phyloP scores from a whole-genome alignment of 164 flowering plant species.

The Tinospora cordifolia region DNA sequence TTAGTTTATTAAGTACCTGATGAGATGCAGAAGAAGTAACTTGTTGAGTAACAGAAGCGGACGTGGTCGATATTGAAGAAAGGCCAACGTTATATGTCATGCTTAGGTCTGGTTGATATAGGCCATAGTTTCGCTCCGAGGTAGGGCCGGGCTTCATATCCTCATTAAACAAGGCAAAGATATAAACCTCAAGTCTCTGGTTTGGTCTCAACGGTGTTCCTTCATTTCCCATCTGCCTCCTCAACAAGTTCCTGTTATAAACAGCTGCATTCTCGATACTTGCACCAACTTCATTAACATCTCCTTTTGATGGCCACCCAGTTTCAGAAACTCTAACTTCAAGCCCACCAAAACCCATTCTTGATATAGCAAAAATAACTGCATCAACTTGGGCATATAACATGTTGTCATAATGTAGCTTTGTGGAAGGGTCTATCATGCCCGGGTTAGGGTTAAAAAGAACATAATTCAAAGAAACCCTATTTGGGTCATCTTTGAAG shows the following conservation, averaged over 20 bases:
- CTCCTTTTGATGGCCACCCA: conserved; percentile 97
- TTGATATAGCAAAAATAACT: conserved; percentile 52
- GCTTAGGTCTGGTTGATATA: conserved; percentile 76
- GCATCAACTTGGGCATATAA: conserved; percentile 89
- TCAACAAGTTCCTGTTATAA: conserved; percentile 65
- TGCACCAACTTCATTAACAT: conserved; percentile 67
- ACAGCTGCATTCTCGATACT: conserved; percentile 54
- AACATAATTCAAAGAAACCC: conserved; percentile 57
- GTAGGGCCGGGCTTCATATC: conserved; percentile 85
- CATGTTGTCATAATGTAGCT: conserved; percentile 82
- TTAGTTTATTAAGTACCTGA: background rate
- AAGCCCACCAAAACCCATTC: conserved; percentile 54
- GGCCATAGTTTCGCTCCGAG: conserved; percentile 88
- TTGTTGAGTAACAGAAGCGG: conserved; percentile 46
- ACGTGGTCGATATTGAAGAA: conserved; percentile 27
- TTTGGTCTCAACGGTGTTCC: conserved; percentile 85
- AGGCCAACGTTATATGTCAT: conserved; percentile 83
- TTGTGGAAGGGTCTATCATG: conserved; percentile 70
- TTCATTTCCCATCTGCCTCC: conserved; percentile 54
- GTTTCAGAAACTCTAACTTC: conserved; percentile 86
- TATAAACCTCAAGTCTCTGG: conserved; percentile 55
- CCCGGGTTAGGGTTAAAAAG: conserved; percentile 62
- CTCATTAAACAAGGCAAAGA: conserved; percentile 88
- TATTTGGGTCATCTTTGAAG: conserved; percentile 52
- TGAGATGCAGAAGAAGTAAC: conserved; percentile 48